These are phyloP conservation scores for Fusarium vanettenii DNA, from an alignment of 2,329 filamentous ascomycete genomes.

Conservation along the genomic window DNA sequence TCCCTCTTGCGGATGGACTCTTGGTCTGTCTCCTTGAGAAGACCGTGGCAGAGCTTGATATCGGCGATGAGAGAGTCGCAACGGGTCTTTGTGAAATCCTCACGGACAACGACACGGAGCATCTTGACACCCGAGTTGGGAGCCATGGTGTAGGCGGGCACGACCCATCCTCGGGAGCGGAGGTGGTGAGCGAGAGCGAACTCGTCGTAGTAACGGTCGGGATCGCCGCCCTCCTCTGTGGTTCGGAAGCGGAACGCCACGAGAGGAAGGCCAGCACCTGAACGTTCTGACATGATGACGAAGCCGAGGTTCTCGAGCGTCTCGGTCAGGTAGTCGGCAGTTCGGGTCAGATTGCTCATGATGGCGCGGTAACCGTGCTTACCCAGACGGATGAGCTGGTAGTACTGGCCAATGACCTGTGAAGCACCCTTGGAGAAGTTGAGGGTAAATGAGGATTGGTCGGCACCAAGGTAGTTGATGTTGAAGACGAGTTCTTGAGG, in stretches of 20 bases:
- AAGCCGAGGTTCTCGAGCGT: constrained; percentile 82
- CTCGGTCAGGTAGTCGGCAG: constrained; percentile 85
- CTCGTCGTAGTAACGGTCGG: constrained; percentile 75
- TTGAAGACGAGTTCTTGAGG: constrained; percentile 97
- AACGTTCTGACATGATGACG: constrained; percentile 85
- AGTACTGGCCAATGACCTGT: constrained; percentile 97
- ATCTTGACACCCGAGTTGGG: constrained; percentile 89
- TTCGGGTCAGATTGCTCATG: constrained; percentile 93
- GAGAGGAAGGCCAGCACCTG: constrained; percentile 84
- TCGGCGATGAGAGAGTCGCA: constrained; percentile 84
- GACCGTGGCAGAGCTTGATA: constrained; percentile 79
- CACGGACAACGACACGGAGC: constrained; percentile 90
- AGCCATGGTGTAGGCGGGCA: constrained; percentile 97
- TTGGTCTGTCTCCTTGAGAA: constrained; percentile 80
- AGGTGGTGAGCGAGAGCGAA: constrained; percentile 87
- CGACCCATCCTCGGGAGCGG: constrained; percentile 89
- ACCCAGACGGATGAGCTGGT: constrained; percentile 94
- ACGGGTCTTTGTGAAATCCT: constrained; percentile 87
- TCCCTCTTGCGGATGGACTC: constrained; percentile 77
- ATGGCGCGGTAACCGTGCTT: constrained; percentile 92
- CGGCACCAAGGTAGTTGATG: constrained; percentile 97
- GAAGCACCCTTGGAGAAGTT: constrained; percentile 97
- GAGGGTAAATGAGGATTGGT: constrained; percentile 94
- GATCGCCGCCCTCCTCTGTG: constrained; percentile 56
- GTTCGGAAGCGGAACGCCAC: constrained; percentile 85